These are phyloP conservation scores for Eimeria nieschulzi DNA, from an alignment of 169 alveolate species.

Conservation along the genomic window DNA sequence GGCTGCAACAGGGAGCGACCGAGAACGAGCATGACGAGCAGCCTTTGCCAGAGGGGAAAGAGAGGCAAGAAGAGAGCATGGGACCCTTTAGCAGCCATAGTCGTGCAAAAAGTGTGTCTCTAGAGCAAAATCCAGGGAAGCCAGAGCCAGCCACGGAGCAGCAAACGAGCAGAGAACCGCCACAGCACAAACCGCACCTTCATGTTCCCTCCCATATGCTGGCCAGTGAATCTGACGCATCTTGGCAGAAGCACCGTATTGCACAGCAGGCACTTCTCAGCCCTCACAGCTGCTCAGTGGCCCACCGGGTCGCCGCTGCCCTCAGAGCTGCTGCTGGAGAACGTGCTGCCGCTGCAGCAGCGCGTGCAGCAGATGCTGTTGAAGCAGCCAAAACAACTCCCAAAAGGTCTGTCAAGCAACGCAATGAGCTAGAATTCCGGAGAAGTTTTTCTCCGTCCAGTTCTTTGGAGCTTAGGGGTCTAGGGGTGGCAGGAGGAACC, in stretches of 20 bases:
- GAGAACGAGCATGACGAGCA: constrained; percentile 33
- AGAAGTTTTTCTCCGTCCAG: not conserved
- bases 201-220: constrained; percentile 62
- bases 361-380: constrained; percentile 58
- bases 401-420: not conserved
- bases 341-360: constrained; percentile 71
- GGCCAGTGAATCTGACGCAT: constrained; percentile 23
- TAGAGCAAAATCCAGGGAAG: not conserved
- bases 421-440: constrained; percentile 6
- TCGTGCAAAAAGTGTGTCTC: not conserved
- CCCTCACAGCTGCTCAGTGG: constrained; percentile 66
- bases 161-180: not conserved
- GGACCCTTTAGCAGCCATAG: not conserved
- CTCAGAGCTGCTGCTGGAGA: constrained; percentile 67
- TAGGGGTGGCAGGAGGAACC: not conserved
- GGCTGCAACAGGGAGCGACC: not conserved
- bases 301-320: constrained; percentile 65
- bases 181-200: constrained; percentile 18
- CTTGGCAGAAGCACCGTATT: constrained; percentile 41
- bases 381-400: constrained; percentile 43
- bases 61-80: not conserved
- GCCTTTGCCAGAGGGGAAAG: constrained; percentile 7
- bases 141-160: not conserved
- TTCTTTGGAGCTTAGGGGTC: not conserved
- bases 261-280: constrained; percentile 48